phyloP scores from a whole-genome alignment of 441 rosid genomes.

The Pelargonium fulgidum region DNA sequence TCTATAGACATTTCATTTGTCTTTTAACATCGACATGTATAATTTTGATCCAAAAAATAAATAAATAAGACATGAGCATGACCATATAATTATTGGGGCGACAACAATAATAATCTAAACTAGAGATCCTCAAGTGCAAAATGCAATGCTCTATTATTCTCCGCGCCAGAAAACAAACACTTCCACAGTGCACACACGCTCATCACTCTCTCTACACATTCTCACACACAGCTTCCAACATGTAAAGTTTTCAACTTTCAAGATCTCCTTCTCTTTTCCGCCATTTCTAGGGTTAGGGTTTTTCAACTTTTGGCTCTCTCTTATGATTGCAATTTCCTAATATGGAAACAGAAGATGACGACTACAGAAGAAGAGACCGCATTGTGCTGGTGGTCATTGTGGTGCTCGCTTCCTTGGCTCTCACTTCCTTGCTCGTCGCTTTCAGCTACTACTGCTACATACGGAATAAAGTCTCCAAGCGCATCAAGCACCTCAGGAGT shows the following conservation, averaged over 20 bases:
- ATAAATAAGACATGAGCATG: no score
- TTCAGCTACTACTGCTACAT: constrained; percentile 92
- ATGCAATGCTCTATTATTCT: not conserved
- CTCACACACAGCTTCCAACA: not conserved
- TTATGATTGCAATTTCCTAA: constrained; percentile 3
- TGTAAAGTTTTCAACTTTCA: constrained; percentile 15
- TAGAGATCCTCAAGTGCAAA: not conserved
- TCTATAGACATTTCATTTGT: no score
- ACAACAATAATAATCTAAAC: not conserved
- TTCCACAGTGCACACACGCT: no score
- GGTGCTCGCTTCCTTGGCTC: constrained; percentile 61
- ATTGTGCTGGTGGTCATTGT: constrained; percentile 57
- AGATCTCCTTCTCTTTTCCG: constrained; percentile 6
- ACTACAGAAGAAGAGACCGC: constrained; percentile 49
- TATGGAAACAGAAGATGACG: constrained; percentile 38
- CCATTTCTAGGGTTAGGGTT: constrained; percentile 38
- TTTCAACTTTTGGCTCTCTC: not conserved
- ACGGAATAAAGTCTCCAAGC: constrained; percentile 69
- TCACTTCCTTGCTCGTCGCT: constrained; percentile 65
- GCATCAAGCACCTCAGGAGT: constrained; percentile 36
- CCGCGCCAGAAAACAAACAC: constrained; percentile 1
- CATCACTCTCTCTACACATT: not conserved
- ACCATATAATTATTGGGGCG: not conserved
- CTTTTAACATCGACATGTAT: no score
- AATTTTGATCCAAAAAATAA: no score